Evolutionary conservation across 2,329 filamentous ascomycete species (phyloP).

Genomic region (Neonectria hederae): DNA sequence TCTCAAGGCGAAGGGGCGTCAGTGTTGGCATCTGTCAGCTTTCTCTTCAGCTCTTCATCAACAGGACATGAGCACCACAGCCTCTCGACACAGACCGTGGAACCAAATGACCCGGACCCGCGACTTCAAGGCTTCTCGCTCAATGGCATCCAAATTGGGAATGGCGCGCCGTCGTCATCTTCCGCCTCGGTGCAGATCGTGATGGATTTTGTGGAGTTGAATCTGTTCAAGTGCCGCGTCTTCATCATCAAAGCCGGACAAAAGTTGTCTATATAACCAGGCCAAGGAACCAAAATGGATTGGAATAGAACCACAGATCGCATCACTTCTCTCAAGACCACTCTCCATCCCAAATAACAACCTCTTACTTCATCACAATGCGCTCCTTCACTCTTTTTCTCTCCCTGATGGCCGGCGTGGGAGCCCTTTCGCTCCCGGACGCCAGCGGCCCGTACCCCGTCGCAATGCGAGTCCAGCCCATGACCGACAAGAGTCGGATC

Average conservation of each 20-base stretch:
- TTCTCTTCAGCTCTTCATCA: not conserved
- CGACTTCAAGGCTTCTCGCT: conserved; percentile 17
- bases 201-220: not conserved
- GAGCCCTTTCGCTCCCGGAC: conserved; percentile 41
- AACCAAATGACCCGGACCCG: not conserved
- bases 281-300: not conserved
- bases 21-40: not conserved
- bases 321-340: not conserved
- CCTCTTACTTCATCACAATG: conserved; percentile 28
- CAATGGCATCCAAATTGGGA: conserved; percentile 19
- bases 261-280: not conserved
- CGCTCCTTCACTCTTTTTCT: conserved; percentile 22
- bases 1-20: not conserved
- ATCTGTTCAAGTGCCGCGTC: not conserved
- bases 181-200: not conserved
- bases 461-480: conserved; percentile 34
- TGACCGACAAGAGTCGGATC: conserved; percentile 45
- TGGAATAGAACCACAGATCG: not conserved
- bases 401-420: conserved; percentile 24
- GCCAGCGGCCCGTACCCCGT: conserved; percentile 46
- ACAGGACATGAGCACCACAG: not conserved
- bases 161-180: not conserved
- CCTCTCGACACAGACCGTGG: not conserved
- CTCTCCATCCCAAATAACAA: not conserved
- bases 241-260: not conserved